These are phyloP conservation scores for Penicillium odoratum DNA, from an alignment of 495 filamentous ascomycete species.

Conservation along the genomic window DNA sequence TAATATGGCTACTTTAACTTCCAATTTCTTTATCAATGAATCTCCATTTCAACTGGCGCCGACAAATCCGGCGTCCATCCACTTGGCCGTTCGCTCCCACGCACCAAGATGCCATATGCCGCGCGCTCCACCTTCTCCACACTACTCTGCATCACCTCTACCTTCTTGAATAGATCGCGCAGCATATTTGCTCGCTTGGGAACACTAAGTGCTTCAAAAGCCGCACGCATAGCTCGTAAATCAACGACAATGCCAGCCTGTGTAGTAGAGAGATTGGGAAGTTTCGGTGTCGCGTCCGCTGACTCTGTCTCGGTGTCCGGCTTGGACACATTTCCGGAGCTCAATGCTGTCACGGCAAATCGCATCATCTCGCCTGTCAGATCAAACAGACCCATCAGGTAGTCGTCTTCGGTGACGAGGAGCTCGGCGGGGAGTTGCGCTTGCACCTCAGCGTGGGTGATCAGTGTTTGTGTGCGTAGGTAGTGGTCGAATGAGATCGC, in stretches of 20 bases:
- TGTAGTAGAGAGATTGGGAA: slow-evolving; percentile 18
- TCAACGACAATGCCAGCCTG: slow-evolving; percentile 63
- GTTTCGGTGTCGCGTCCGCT: background rate
- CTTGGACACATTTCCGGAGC: slow-evolving; percentile 30
- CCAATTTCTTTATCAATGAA: slow-evolving; percentile 25
- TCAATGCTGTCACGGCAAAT: slow-evolving; percentile 74
- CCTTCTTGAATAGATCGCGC: slow-evolving; percentile 63
- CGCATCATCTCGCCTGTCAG: slow-evolving; percentile 94
- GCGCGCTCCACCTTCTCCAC: slow-evolving; percentile 93
- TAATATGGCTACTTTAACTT: background rate
- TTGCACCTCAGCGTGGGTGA: slow-evolving; percentile 60
- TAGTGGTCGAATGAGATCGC: slow-evolving; percentile 86
- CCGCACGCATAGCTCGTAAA: slow-evolving; percentile 68
- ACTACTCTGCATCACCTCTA: slow-evolving; percentile 79
- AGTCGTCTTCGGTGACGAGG: slow-evolving; percentile 75
- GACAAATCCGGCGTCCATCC: slow-evolving; percentile 89
- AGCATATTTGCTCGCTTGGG: slow-evolving; percentile 46
- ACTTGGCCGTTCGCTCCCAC: slow-evolving; percentile 84
- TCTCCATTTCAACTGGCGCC: slow-evolving; percentile 47
- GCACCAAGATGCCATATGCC: slow-evolving; percentile 79
- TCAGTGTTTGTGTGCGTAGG: slow-evolving; percentile 70
- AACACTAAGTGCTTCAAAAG: slow-evolving; percentile 69
- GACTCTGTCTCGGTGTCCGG: slow-evolving; percentile 22
- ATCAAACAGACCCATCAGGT: slow-evolving; percentile 89
- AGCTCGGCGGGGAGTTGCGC: slow-evolving; percentile 54